Conservation (phyloP, 148 eudicot genomes). For the Vaccinium vitisidaea region DNA sequence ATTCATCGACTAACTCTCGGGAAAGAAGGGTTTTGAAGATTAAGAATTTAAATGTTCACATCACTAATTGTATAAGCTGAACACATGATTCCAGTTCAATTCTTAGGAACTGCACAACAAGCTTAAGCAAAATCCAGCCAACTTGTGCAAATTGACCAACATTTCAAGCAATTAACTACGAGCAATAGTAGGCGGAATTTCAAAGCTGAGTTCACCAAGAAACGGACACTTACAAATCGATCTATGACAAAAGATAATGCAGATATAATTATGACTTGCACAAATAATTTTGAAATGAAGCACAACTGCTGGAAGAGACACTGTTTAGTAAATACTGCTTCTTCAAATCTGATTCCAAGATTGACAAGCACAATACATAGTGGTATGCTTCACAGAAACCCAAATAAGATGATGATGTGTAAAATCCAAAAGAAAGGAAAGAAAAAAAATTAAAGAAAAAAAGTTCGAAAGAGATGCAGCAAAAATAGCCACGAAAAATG, state of each 20-base stretch:
- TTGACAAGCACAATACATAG: neutral
- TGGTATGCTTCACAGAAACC: neutral
- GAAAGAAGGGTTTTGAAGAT: neutral
- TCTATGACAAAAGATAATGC: neutral
- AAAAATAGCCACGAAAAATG: neutral
- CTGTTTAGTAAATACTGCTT: neutral
- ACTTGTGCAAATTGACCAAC: neutral
- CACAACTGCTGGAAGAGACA: neutral
- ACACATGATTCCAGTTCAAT: neutral
- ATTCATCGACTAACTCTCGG: neutral
- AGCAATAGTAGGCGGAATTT: neutral
- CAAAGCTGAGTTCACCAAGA: neutral
- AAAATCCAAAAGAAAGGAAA: neutral
- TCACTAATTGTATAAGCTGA: neutral
- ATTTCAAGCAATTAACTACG: neutral
- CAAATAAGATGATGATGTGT: neutral
- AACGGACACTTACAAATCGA: neutral
- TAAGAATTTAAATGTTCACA: no score
- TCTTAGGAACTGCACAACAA: neutral
- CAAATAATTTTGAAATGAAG: neutral
- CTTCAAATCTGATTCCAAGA: neutral
- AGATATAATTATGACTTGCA: neutral
- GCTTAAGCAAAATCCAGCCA: neutral
- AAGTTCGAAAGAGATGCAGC: neutral
- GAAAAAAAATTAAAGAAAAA: neutral